Conservation (phyloP, 495 filamentous ascomycete species). For the Barbatosphaeria neglecta region DNA sequence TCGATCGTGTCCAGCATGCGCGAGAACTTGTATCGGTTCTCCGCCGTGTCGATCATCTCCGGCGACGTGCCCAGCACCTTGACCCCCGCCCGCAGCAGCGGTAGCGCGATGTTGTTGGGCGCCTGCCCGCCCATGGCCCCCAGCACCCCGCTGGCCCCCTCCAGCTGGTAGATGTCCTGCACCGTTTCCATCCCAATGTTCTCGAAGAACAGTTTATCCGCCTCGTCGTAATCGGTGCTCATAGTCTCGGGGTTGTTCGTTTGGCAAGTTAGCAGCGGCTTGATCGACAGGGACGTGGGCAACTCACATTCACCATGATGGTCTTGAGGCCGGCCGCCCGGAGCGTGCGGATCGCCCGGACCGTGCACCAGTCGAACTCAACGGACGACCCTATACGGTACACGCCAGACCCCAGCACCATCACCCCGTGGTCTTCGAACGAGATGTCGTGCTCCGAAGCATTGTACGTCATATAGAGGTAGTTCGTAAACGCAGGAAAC, state of each 20-base stretch:
- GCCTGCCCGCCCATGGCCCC: slow-evolving; percentile 98
- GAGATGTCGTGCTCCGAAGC: slow-evolving; percentile 72
- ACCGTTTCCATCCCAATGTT: slow-evolving; percentile 93
- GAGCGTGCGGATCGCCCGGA: slow-evolving; percentile 85
- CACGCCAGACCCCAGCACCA: slow-evolving; percentile 95
- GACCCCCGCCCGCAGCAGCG: slow-evolving; percentile 76
- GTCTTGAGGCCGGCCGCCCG: slow-evolving; percentile 84
- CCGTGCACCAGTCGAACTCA: slow-evolving; percentile 99
- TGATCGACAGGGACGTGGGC: too few species aligned
- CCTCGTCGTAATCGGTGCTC: slow-evolving; percentile 92
- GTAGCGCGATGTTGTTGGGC: slow-evolving; percentile 94
- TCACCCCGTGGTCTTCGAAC: slow-evolving; percentile 81
- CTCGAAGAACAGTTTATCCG: slow-evolving; percentile 91
- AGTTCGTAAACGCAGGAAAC: slow-evolving; percentile 92
- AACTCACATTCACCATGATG: slow-evolving; percentile 98
- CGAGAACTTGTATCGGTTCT: slow-evolving; percentile 98
- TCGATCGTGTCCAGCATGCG: slow-evolving; percentile 91
- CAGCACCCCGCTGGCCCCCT: slow-evolving; percentile 79
- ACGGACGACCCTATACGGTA: slow-evolving; percentile 97
- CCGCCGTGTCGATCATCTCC: slow-evolving; percentile 96
- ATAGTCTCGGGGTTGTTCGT: slow-evolving; percentile 96
- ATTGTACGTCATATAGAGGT: slow-evolving; percentile 95
- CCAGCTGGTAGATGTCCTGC: slow-evolving; percentile 88
- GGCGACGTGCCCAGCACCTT: slow-evolving; percentile 91
- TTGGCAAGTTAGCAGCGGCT: too few species aligned